Base-by-base conservation (phyloP, 2,329 filamentous ascomycete genomes). In the Arthrobotrys musiformis region DNA sequence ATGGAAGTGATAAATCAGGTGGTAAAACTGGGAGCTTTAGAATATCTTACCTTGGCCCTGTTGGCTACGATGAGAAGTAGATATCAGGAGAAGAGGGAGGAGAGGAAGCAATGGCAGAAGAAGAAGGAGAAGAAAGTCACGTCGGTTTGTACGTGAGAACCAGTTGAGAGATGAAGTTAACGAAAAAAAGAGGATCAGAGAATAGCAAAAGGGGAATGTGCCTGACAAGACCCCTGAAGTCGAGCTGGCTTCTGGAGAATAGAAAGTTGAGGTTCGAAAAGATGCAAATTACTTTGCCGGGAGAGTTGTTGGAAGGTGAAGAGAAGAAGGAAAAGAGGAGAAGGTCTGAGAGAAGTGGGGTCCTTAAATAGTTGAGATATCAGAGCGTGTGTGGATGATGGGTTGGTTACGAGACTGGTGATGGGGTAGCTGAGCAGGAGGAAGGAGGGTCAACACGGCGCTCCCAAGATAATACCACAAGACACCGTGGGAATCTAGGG, bases 101-200 rank as follows among this genome's bases (percentile, higher is more conserved):
- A 56, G 30, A 19, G 24, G 58, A n/a, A 63, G n/a, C n/a, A n/a
- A n/a, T n/a, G n/a, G n/a, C n/a, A n/a, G n/a, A n/a, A n/a, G n/a
- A n/a, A n/a, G n/a, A n/a, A n/a, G n/a, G n/a, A 33, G 50, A 60
- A 73, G 61, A 66, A 26, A 73, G 24, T 52, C 69, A 66, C 61
- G 69, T 73, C 61, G 60, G 61, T 66, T 73, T 66, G 69, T 60
- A 66, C 69, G 61, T 66, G 60, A 60, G 61, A 11, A 67, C 42
- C 40, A 33, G 52, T 61, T 67, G 61, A 67, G 61, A 42, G 40
- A 44, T 13, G 40, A 26, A 28, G 40, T 9, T n/a, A 19, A 58
- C 13, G n/a, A 7, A 35, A 26, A 58, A 48, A 35, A 56, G 26
- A 48, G 44, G 50, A 35, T 42, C 30, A 24, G 58, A 58, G 50